Conservation (phyloP, 495 filamentous ascomycete species). For the Daldinia vernicosa region DNA sequence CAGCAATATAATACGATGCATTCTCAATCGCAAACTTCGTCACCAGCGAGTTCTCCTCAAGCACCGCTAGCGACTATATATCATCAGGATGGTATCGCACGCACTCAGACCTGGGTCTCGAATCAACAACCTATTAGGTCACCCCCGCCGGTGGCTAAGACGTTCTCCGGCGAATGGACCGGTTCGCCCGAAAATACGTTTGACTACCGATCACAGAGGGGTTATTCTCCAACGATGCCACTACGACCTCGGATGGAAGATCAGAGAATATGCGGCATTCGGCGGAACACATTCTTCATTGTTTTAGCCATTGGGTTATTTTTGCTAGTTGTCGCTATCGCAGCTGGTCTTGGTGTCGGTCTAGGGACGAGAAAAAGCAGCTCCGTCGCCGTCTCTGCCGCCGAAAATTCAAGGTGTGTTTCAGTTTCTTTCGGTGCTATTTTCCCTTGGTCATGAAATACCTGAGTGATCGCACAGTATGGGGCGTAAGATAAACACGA, state of each 20-base stretch:
- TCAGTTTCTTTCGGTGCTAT: not conserved
- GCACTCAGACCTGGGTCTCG: constrained; percentile 32
- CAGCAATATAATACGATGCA: constrained; percentile 22
- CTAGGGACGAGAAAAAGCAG: constrained; percentile 27
- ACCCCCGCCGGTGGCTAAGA: constrained; percentile 25
- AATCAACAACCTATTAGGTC: constrained; percentile 28
- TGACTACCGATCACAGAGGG: constrained; percentile 20
- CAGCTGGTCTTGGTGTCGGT: constrained; percentile 47
- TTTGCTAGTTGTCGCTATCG: constrained; percentile 41
- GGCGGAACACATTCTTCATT: constrained; percentile 38
- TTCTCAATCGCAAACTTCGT: constrained; percentile 7
- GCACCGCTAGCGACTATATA: not conserved
- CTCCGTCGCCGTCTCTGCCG: not conserved
- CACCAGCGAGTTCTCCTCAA: not conserved
- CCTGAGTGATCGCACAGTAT: not conserved
- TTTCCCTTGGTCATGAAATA: not conserved
- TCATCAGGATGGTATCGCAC: constrained; percentile 19
- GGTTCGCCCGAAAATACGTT: constrained; percentile 13
- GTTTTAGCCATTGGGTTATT: constrained; percentile 39
- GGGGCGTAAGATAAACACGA: not conserved
- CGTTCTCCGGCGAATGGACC: constrained; percentile 23
- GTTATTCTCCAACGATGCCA: constrained; percentile 22
- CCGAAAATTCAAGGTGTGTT: constrained; percentile 23
- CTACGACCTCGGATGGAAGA: constrained; percentile 6
- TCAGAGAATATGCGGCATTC: constrained; percentile 28